A percentile compares a stretch with the other conserved stretches of the same genome.
Conservation (phyloP, 1,139 yeast genomes). For the Hyphopichia pseudoburtonii region DNA sequence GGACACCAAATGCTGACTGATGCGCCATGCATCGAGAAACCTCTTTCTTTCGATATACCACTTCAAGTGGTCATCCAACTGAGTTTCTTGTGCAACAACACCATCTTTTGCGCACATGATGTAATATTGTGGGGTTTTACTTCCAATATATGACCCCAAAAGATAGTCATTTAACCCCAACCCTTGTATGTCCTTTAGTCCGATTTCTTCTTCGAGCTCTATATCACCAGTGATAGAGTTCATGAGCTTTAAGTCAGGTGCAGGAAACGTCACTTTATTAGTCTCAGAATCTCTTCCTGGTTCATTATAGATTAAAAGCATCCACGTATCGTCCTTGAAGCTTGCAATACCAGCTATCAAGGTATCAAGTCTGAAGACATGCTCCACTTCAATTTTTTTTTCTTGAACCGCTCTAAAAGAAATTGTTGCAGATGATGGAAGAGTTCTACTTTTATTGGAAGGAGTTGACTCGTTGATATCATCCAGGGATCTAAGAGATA, state of each 20-base stretch:
- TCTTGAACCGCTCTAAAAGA: constrained; percentile 59
- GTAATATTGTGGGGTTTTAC: constrained; percentile 47
- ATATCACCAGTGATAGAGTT: constrained; percentile 70
- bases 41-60: constrained; percentile 65
- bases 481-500: constrained; percentile 29
- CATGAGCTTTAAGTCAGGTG: constrained; percentile 73
- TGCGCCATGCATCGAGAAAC: constrained; percentile 73
- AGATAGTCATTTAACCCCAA: constrained; percentile 82
- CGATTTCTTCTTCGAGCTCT: constrained; percentile 79
- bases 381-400: constrained; percentile 56
- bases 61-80: constrained; percentile 62
- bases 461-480: constrained; percentile 18
- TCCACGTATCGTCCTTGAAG: constrained; percentile 64
- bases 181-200: constrained; percentile 55
- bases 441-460: constrained; percentile 30
- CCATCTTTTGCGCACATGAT: constrained; percentile 82
- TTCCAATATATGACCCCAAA: constrained; percentile 50
- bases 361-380: constrained; percentile 54
- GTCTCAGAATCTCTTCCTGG: constrained; percentile 27
- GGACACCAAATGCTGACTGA: constrained; percentile 57
- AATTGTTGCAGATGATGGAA: constrained; percentile 68
- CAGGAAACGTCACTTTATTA: constrained; percentile 28
- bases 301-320: constrained; percentile 58
- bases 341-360: constrained; percentile 78
- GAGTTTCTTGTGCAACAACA: constrained; percentile 70